Evolutionary conservation across 805 yeast genomes (phyloP).

Genomic region (Barnettozyma populi): DNA sequence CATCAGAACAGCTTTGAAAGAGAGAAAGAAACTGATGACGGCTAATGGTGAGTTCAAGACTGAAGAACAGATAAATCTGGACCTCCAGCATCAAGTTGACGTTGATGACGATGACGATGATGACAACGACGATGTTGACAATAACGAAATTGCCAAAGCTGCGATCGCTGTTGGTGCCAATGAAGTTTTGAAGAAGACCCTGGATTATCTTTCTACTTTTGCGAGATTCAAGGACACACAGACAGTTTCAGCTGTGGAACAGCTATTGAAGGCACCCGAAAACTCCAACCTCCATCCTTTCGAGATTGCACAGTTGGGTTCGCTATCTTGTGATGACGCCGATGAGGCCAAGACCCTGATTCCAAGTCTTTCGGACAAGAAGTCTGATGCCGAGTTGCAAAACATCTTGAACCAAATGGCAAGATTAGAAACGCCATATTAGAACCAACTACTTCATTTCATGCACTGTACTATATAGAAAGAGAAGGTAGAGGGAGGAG

Average conservation of each 20-base stretch:
- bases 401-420: constrained; percentile 83
- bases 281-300: constrained; percentile 84
- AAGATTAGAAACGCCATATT: constrained; percentile 46
- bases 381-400: constrained; percentile 81
- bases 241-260: constrained; percentile 91
- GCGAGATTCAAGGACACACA: constrained; percentile 89
- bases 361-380: constrained; percentile 79
- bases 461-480: neutral
- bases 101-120: constrained; percentile 30
- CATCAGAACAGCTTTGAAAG: constrained; percentile 84
- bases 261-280: constrained; percentile 68
- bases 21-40: constrained; percentile 54
- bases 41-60: constrained; percentile 32
- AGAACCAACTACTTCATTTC: constrained; percentile 1
- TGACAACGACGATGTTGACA: constrained; percentile 27
- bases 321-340: constrained; percentile 90
- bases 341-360: constrained; percentile 94
- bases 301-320: constrained; percentile 85
- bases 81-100: constrained; percentile 5
- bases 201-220: constrained; percentile 79
- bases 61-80: constrained; percentile 24
- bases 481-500: neutral
- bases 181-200: constrained; percentile 86
- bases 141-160: constrained; percentile 32
- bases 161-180: constrained; percentile 69